A percentile compares a stretch with the other conserved stretches of the same genome.
Conservation (phyloP, 2,329 filamentous ascomycete species). For the Calonectria pteridis region DNA sequence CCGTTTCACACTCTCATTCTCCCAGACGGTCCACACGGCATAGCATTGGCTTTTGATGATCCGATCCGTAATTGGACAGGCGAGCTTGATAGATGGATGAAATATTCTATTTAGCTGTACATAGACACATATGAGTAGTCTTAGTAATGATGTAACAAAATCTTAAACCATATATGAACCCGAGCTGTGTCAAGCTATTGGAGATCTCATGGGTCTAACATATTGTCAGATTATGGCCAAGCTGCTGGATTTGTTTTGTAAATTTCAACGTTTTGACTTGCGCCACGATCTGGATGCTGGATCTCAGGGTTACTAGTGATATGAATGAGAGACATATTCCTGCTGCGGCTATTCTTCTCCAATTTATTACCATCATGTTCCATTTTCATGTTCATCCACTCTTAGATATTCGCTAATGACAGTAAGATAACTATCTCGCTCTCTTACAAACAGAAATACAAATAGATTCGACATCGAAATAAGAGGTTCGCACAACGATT, state of each 20-base stretch:
- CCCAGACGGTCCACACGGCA: conserved; percentile 28
- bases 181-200: neutral
- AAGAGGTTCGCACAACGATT: neutral
- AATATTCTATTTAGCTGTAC: conserved; percentile 27
- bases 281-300: too few species aligned
- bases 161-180: neutral
- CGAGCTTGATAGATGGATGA: conserved; percentile 30
- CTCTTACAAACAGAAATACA: neutral
- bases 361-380: neutral
- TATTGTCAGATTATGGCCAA: too few species aligned
- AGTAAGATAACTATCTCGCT: neutral
- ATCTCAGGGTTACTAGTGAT: too few species aligned
- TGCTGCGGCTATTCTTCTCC: neutral
- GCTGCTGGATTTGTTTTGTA: too few species aligned
- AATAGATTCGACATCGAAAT: neutral
- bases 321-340: neutral
- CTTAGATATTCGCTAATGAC: neutral
- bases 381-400: neutral
- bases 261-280: too few species aligned
- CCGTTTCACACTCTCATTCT: conserved; percentile 25
- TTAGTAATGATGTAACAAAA: neutral
- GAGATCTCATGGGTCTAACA: too few species aligned
- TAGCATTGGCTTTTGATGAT: conserved; percentile 30
- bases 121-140: neutral
- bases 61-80: conserved; percentile 32